A percentile compares a stretch with the other conserved stretches of the same genome.
Evolutionary conservation across 2,329 filamentous ascomycete species (phyloP).

Genomic region (Chlorencoelia australis): DNA sequence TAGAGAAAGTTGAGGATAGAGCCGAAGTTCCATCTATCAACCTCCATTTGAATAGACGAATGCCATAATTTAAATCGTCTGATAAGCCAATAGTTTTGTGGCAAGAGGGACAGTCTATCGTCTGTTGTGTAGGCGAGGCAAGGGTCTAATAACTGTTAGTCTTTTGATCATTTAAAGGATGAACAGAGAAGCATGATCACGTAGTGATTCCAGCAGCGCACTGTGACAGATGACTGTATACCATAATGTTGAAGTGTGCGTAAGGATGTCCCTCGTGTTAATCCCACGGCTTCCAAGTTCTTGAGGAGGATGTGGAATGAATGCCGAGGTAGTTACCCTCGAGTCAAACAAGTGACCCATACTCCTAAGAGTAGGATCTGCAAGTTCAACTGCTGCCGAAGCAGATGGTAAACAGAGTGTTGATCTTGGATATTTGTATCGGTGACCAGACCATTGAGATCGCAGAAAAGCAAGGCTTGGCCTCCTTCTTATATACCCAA

Average conservation of each 20-base stretch:
- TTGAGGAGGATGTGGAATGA: slow-evolving; percentile 38
- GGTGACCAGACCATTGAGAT: slow-evolving; percentile 47
- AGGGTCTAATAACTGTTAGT: slow-evolving; percentile 25
- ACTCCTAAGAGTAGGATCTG: slow-evolving; percentile 30
- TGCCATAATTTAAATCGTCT: slow-evolving; percentile 17
- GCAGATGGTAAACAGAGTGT: slow-evolving; percentile 26
- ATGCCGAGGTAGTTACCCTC: slow-evolving; percentile 30
- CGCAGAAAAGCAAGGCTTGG: slow-evolving; percentile 35
- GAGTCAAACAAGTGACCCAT: slow-evolving; percentile 32
- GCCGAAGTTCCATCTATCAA: slow-evolving; percentile 1
- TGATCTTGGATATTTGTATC: slow-evolving; percentile 61
- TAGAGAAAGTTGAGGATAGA: not conserved
- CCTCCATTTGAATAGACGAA: slow-evolving; percentile 23
- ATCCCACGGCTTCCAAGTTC: slow-evolving; percentile 40
- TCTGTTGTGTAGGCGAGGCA: slow-evolving; percentile 1
- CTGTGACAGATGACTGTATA: too few species aligned
- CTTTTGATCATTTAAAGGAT: too few species aligned
- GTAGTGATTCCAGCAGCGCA: too few species aligned
- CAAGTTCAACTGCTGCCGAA: slow-evolving; percentile 21
- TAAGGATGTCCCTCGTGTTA: slow-evolving; percentile 37
- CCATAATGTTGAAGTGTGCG: too few species aligned
- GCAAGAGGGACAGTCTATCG: slow-evolving; percentile 10
- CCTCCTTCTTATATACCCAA: slow-evolving; percentile 55
- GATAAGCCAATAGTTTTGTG: slow-evolving; percentile 17
- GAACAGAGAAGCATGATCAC: too few species aligned